These are phyloP conservation scores for Stenocarpella maydis DNA, from an alignment of 2,329 filamentous ascomycete species.

Conservation along the genomic window DNA sequence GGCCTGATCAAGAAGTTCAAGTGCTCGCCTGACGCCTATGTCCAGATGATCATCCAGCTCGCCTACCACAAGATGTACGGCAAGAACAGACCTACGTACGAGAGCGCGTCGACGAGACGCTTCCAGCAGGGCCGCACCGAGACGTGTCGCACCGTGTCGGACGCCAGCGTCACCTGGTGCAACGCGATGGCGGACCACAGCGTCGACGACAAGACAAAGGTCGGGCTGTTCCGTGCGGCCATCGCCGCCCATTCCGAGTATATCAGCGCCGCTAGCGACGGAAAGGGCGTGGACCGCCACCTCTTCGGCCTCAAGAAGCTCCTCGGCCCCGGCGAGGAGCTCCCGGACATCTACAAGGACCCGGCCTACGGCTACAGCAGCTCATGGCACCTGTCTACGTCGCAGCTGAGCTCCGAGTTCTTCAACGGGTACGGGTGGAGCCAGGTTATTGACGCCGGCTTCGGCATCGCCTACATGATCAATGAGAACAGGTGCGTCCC, in stretches of 20 bases:
- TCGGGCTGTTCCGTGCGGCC: slow-evolving; percentile 82
- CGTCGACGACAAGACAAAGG: slow-evolving; percentile 69
- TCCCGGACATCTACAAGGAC: slow-evolving; percentile 87
- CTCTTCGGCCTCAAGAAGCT: slow-evolving; percentile 97
- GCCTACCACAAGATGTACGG: slow-evolving; percentile 99
- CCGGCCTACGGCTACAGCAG: slow-evolving; percentile 83
- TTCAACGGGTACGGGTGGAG: slow-evolving; percentile 99
- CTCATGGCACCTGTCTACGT: slow-evolving; percentile 89
- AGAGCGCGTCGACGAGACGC: slow-evolving; percentile 91
- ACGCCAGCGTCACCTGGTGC: slow-evolving; percentile 92
- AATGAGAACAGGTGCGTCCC: slow-evolving; percentile 86
- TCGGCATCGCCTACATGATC: slow-evolving; percentile 99
- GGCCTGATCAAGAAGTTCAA: slow-evolving; percentile 99
- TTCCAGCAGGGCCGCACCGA: slow-evolving; percentile 98
- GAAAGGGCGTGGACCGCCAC: slow-evolving; percentile 93
- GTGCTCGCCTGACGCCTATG: slow-evolving; percentile 95
- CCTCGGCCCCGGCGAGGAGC: slow-evolving; percentile 78
- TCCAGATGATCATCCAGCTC: slow-evolving; percentile 98
- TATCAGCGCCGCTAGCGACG: slow-evolving; percentile 87
- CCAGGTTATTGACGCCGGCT: slow-evolving; percentile 94
- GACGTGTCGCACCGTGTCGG: slow-evolving; percentile 90
- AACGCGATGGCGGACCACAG: slow-evolving; percentile 79
- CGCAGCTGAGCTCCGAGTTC: slow-evolving; percentile 92
- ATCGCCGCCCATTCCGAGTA: slow-evolving; percentile 87
- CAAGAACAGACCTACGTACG: slow-evolving; percentile 96